Conservation (phyloP, 495 filamentous ascomycete genomes). For the Glarea lozoyensis region DNA sequence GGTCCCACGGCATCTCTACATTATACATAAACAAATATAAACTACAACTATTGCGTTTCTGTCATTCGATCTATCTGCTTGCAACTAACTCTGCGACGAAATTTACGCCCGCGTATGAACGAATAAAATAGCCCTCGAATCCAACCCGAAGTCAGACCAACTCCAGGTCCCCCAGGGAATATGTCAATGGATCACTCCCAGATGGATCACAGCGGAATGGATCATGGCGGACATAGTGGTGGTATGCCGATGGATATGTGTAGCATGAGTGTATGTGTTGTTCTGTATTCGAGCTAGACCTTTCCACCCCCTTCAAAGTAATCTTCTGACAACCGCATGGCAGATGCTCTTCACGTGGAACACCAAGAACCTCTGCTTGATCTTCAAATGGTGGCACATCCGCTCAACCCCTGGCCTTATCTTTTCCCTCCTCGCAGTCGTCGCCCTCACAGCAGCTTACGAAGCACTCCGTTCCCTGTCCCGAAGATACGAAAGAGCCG, state of each 20-base stretch:
- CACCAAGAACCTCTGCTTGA: conserved; percentile 83
- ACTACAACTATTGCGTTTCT: background rate
- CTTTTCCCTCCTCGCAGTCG: conserved; percentile 71
- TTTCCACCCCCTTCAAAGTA: conserved; percentile 3
- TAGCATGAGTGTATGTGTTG: conserved; percentile 68
- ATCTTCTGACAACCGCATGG: background rate
- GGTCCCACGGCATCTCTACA: no score
- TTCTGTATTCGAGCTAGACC: background rate
- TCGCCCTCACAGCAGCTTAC: conserved; percentile 79
- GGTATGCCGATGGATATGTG: conserved; percentile 38
- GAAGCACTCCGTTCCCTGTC: conserved; percentile 73
- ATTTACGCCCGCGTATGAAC: no score
- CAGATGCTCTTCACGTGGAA: conserved; percentile 98
- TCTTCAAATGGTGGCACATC: conserved; percentile 89
- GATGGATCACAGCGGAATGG: conserved; percentile 52
- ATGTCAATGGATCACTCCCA: no score
- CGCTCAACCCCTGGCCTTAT: conserved; percentile 60
- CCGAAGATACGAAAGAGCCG: conserved; percentile 63
- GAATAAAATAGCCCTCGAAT: no score
- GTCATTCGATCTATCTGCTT: no score
- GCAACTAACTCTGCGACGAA: no score
- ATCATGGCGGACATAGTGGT: conserved; percentile 35
- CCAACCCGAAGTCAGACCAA: no score
- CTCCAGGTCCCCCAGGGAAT: no score
- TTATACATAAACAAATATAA: background rate